Conservation (phyloP, 805 yeast species). For the Wickerhamia fluorescens region DNA sequence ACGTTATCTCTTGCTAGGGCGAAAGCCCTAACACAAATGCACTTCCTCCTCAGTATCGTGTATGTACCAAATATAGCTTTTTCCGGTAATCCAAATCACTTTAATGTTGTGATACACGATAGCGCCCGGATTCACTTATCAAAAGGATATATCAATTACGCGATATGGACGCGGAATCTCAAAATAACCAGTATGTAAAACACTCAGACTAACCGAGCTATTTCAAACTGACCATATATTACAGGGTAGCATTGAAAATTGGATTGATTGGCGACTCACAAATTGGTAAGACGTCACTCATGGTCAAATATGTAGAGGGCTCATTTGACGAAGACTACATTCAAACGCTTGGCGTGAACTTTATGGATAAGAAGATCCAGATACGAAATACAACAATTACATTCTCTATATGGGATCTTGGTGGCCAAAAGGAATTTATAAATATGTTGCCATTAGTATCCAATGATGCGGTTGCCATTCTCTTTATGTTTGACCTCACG, state of each 20-base stretch:
- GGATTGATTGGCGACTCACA: constrained; percentile 95
- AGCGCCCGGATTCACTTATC: too few species aligned
- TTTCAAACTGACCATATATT: too few species aligned
- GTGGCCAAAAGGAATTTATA: constrained; percentile 91
- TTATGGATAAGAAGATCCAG: constrained; percentile 82
- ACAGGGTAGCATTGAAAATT: constrained; percentile 65
- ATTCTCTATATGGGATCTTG: constrained; percentile 91
- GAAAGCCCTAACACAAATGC: too few species aligned
- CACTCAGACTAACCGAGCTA: too few species aligned
- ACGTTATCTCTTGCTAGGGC: too few species aligned
- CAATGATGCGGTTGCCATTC: constrained; percentile 83
- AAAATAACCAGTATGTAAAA: constrained; percentile 36
- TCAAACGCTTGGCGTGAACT: constrained; percentile 92
- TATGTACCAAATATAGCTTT: too few species aligned
- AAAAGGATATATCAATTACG: too few species aligned
- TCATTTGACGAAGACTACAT: constrained; percentile 86
- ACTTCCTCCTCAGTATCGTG: too few species aligned
- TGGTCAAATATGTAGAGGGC: constrained; percentile 97
- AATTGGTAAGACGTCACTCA: constrained; percentile 90
- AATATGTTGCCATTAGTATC: constrained; percentile 93
- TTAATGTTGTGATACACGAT: too few species aligned
- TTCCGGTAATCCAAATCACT: too few species aligned
- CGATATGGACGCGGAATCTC: constrained; percentile 24
- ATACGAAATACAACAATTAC: constrained; percentile 83
- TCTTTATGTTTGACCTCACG: constrained; percentile 84